phyloP scores from a whole-genome alignment of 371 early-diverging fungal genomes.

The Phascolomyces articulosus region DNA sequence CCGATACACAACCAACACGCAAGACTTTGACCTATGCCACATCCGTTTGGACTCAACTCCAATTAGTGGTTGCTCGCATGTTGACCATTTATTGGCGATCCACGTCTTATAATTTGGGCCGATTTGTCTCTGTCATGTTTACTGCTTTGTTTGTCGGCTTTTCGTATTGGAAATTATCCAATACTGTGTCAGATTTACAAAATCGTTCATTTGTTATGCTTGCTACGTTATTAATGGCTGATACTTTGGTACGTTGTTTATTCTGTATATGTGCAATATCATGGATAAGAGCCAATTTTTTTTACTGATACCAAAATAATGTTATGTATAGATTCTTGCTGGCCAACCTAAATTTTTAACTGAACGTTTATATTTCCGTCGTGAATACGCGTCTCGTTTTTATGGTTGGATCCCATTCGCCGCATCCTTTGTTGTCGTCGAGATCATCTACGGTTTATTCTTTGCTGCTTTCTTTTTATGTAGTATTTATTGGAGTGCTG shows the following conservation, averaged over 20 bases:
- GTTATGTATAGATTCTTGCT: slow-evolving; percentile 9
- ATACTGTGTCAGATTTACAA: slow-evolving; percentile 53
- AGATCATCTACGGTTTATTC: slow-evolving; percentile 53
- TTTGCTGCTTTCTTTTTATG: slow-evolving; percentile 46
- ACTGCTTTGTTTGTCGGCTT: slow-evolving; percentile 51
- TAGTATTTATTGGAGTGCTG: slow-evolving; percentile 69
- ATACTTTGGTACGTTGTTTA: slow-evolving; percentile 17
- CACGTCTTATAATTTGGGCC: slow-evolving; percentile 59
- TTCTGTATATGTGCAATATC: too few relatives aligned
- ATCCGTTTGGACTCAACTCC: slow-evolving; percentile 33
- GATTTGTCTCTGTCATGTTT: slow-evolving; percentile 39
- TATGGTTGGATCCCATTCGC: slow-evolving; percentile 68
- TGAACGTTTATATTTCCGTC: too few relatives aligned
- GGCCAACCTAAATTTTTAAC: slow-evolving; percentile 61
- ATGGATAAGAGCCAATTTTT: not conserved
- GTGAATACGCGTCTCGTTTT: slow-evolving; percentile 62
- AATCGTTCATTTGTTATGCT: slow-evolving; percentile 69
- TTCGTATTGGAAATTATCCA: slow-evolving; percentile 58
- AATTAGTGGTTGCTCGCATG: slow-evolving; percentile 51
- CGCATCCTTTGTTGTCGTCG: slow-evolving; percentile 45
- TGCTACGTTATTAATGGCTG: slow-evolving; percentile 58
- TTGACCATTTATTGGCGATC: slow-evolving; percentile 56
- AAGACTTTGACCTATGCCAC: slow-evolving; percentile 32
- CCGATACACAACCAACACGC: slow-evolving; percentile 16
- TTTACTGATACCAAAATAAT: not conserved